These are phyloP conservation scores for Nakaseomyces delphensis DNA, from an alignment of 1,139 yeast genomes.

Conservation along the genomic window DNA sequence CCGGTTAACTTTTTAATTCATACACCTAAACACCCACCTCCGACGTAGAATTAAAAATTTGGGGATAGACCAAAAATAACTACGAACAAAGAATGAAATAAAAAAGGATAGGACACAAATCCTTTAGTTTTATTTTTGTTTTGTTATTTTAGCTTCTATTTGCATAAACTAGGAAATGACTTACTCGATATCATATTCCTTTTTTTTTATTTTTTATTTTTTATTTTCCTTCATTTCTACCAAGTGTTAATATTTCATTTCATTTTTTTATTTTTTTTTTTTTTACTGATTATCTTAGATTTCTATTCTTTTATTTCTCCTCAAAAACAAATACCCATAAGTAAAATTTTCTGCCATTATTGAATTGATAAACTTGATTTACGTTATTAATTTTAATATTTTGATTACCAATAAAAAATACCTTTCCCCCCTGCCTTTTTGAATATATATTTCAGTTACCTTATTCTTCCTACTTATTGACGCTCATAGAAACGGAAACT, in stretches of 20 bases:
- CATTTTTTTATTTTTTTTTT: background rate
- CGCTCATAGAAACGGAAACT: too few species aligned
- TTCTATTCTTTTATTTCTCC: background rate
- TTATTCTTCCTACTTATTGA: too few species aligned
- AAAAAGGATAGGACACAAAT: background rate
- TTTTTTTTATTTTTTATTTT: background rate
- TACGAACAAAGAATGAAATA: background rate
- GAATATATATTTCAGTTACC: too few species aligned
- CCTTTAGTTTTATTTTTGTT: background rate
- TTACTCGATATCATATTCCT: too few species aligned
- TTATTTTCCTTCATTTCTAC: background rate
- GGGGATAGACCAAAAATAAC: background rate
- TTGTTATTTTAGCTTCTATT: too few species aligned
- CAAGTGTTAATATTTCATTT: too few species aligned
- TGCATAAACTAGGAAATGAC: too few species aligned
- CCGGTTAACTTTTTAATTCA: slow-evolving; percentile 27
- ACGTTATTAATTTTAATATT: too few species aligned
- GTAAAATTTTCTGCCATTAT: background rate
- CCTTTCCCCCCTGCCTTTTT: too few species aligned
- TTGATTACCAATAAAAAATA: too few species aligned
- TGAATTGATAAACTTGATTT: background rate
- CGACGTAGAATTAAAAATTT: slow-evolving; percentile 12
- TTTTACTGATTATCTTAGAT: background rate
- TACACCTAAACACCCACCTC: slow-evolving; percentile 29
- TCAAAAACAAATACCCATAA: background rate